Percentiles rank a stretch among this genome's conserved stretches.
These are phyloP conservation scores for Xanthoconium stramineum DNA, from an alignment of 768 basidiomycete genomes.

Conservation along the genomic window DNA sequence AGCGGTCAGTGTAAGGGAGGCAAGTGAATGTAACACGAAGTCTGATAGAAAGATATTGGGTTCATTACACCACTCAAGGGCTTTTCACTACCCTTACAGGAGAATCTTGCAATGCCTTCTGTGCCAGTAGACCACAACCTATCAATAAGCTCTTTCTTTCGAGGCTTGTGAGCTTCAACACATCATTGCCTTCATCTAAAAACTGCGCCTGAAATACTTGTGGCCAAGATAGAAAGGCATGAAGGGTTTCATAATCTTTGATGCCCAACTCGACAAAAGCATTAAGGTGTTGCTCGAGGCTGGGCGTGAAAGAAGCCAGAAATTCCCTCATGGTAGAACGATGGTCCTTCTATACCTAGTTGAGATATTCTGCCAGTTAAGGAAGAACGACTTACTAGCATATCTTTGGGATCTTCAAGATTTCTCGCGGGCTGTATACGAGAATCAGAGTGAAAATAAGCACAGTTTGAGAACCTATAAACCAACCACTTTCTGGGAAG, in stretches of 20 bases:
- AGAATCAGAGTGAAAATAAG: not conserved
- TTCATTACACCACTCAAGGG: not conserved
- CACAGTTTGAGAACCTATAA: not conserved
- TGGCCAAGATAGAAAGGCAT: constrained; percentile 25
- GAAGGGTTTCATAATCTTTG: constrained; percentile 18
- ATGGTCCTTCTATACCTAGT: not conserved
- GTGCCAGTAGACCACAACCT: constrained; percentile 2
- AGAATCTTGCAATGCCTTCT: constrained; percentile 3
- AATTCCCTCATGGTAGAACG: constrained; percentile 10
- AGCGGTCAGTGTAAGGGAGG: constrained; percentile 1
- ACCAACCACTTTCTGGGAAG: not conserved
- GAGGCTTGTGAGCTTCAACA: constrained; percentile 20
- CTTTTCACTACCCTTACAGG: not conserved
- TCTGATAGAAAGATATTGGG: not conserved
- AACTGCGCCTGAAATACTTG: constrained; percentile 12
- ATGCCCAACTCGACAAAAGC: constrained; percentile 23
- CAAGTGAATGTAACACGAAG: not conserved
- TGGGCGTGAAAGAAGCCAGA: constrained; percentile 20
- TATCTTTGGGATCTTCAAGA: not conserved
- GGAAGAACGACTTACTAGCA: constrained; percentile 4
- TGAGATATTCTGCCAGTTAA: not conserved
- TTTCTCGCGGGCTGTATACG: not conserved
- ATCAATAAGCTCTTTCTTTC: constrained; percentile 19
- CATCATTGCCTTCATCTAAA: constrained; percentile 9
- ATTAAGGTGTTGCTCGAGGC: constrained; percentile 17